phyloP scores from a whole-genome alignment of 371 early-diverging fungal genomes.

The Dichotomocladium elegans region DNA sequence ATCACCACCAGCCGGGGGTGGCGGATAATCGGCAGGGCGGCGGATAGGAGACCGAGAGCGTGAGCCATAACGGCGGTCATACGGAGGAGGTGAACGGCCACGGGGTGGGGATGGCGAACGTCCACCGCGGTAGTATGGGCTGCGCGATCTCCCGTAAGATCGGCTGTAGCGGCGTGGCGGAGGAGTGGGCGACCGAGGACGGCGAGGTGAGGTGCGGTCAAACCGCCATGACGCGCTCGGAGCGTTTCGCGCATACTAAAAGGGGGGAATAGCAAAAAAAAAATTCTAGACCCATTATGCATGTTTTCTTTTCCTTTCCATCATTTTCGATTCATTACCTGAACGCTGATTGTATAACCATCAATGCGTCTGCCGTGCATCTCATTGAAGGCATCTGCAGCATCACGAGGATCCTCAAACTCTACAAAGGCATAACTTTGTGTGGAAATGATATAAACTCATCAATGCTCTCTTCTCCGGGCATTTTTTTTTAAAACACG shows the following conservation, averaged over 20 bases:
- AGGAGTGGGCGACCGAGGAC: conserved; percentile 49
- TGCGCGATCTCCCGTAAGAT: conserved; percentile 11
- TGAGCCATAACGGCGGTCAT: conserved; percentile 7
- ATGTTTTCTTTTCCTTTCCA: background rate
- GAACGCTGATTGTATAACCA: conserved; percentile 74
- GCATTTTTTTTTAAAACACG: too few relatives aligned
- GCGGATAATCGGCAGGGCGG: too few relatives aligned
- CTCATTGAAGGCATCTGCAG: conserved; percentile 84
- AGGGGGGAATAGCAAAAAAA: background rate
- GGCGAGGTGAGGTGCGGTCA: conserved; percentile 67
- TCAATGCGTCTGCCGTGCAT: conserved; percentile 84
- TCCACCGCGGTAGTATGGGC: conserved; percentile 12
- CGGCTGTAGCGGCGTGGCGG: conserved; percentile 18
- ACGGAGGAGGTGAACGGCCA: conserved; percentile 19
- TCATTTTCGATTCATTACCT: too few relatives aligned
- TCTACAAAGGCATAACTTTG: conserved; percentile 88
- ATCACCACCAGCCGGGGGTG: background rate
- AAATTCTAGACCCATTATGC: background rate
- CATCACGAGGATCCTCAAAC: conserved; percentile 85
- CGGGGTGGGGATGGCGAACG: conserved; percentile 18
- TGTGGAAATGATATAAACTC: background rate
- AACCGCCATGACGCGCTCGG: conserved; percentile 51
- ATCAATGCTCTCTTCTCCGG: background rate
- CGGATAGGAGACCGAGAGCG: background rate
- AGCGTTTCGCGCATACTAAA: conserved; percentile 22